Percentiles rank a stretch among this genome's conserved stretches.
Evolutionary conservation across 768 basidiomycete species (phyloP).

Genomic region (Termitomyces sp.): DNA sequence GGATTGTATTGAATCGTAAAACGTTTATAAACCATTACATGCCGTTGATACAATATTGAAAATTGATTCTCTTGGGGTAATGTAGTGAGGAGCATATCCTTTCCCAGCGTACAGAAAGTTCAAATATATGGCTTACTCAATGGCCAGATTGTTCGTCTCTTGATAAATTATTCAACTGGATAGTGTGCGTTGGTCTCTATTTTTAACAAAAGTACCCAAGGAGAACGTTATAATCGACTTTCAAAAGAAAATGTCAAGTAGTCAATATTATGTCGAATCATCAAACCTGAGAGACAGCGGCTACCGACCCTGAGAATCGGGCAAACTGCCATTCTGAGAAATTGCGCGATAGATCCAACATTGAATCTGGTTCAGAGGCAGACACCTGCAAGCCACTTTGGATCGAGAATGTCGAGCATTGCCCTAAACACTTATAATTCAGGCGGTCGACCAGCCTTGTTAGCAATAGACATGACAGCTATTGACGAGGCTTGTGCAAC

Average conservation of each 20-base stretch:
- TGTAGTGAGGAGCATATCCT: background rate
- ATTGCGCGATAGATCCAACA: no score
- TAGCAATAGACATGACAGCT: background rate
- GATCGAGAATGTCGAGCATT: background rate
- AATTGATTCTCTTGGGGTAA: background rate
- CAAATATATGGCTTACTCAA: no score
- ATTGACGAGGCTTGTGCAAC: background rate
- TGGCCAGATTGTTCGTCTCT: no score
- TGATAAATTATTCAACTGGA: background rate
- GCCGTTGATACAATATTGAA: background rate
- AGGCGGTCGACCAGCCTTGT: background rate
- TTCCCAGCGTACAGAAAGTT: background rate
- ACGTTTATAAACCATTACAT: background rate
- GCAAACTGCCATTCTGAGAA: background rate
- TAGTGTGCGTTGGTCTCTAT: background rate
- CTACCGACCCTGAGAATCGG: background rate
- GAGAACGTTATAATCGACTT: background rate
- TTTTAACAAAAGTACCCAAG: background rate
- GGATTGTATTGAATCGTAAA: background rate
- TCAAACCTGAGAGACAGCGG: background rate
- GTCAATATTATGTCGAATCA: background rate
- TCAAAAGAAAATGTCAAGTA: background rate
- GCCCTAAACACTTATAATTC: background rate
- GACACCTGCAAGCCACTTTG: background rate
- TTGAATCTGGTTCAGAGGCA: background rate